Evolutionary conservation across 495 filamentous ascomycete species (phyloP).

Genomic region (Penicillium arizonense): DNA sequence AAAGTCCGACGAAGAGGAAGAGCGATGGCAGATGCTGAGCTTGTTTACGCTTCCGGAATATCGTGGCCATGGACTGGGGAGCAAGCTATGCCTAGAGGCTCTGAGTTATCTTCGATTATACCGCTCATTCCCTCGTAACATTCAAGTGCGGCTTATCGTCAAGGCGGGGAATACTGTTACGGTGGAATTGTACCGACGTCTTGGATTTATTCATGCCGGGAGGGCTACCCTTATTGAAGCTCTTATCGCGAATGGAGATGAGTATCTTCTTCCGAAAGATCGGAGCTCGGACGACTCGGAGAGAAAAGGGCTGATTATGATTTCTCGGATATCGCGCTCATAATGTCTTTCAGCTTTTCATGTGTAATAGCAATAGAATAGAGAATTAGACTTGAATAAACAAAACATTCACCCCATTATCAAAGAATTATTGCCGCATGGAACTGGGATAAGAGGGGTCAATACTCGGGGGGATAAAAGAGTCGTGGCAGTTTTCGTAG

Average conservation of each 20-base stretch:
- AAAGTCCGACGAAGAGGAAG: conserved; percentile 19
- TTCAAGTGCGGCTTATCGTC: conserved; percentile 31
- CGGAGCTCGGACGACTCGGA: conserved; percentile 14
- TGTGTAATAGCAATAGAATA: background rate
- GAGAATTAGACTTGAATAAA: too few species aligned
- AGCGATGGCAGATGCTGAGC: conserved; percentile 38
- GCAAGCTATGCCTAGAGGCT: conserved; percentile 29
- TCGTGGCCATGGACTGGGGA: conserved; percentile 31
- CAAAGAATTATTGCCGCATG: too few species aligned
- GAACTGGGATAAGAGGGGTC: too few species aligned
- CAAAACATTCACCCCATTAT: too few species aligned
- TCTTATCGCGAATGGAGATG: conserved; percentile 33
- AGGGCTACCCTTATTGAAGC: conserved; percentile 33
- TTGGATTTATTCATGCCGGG: conserved; percentile 31
- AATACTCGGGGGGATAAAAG: too few species aligned
- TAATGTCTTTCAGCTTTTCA: conserved; percentile 2
- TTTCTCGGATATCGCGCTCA: background rate
- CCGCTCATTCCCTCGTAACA: conserved; percentile 3
- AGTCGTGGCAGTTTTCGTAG: too few species aligned
- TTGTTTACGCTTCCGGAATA: conserved; percentile 31
- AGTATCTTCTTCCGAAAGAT: conserved; percentile 28
- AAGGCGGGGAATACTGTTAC: conserved; percentile 28
- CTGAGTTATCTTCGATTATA: conserved; percentile 23
- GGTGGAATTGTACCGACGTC: conserved; percentile 24
- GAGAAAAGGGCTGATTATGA: conserved; percentile 23